These are phyloP conservation scores for Capronia americana DNA, from an alignment of 2,329 filamentous ascomycete species.

Conservation along the genomic window DNA sequence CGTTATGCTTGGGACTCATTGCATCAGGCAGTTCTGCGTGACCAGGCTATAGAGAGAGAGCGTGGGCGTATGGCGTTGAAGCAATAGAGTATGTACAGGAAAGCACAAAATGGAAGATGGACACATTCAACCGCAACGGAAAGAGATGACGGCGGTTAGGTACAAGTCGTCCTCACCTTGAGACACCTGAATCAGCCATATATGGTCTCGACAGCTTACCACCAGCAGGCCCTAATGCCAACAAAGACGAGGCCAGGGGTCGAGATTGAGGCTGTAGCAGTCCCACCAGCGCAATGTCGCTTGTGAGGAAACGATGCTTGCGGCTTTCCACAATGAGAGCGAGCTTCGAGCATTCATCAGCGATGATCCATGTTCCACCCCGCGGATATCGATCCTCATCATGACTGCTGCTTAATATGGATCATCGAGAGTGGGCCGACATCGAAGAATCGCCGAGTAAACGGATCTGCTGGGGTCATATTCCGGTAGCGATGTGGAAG, in stretches of 20 bases:
- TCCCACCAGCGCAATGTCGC: background rate
- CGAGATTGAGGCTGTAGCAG: slow-evolving; percentile 5
- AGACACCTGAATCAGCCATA: background rate
- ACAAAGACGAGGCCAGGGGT: background rate
- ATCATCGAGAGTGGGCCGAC: background rate
- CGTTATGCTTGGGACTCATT: slow-evolving; percentile 4
- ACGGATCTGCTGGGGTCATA: background rate
- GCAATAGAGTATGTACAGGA: background rate
- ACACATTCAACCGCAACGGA: background rate
- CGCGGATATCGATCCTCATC: background rate
- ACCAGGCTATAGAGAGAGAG: too few relatives aligned
- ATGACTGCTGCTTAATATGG: background rate
- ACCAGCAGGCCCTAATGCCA: background rate
- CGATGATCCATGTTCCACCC: background rate
- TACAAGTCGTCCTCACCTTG: background rate
- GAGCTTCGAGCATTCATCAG: background rate
- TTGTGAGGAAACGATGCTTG: background rate
- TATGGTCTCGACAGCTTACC: background rate
- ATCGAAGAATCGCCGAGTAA: background rate
- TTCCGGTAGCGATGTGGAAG: background rate
- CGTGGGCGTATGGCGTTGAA: background rate
- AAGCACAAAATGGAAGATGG: background rate
- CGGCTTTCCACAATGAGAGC: background rate
- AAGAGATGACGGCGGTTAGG: background rate
- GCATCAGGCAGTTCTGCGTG: background rate